phyloP scores from a whole-genome alignment of 495 filamentous ascomycete genomes.

The Cercophora sp. region DNA sequence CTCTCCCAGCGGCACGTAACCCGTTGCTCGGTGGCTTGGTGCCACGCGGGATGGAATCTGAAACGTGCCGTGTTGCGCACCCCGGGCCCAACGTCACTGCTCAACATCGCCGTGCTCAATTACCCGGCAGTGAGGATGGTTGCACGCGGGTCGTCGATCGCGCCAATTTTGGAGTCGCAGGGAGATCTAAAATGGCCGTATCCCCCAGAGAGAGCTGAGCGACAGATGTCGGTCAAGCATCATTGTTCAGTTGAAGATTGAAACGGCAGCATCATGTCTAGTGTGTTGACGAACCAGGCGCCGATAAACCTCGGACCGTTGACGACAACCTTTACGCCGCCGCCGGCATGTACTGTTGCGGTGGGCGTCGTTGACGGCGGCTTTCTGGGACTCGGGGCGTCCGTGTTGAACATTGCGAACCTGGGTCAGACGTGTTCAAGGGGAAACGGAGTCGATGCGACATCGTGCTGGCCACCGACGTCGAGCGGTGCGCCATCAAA shows the following conservation, averaged over 20 bases:
- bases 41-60: constrained; percentile 11
- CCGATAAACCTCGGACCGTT: constrained; percentile 33
- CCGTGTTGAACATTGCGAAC: constrained; percentile 13
- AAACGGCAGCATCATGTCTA: constrained; percentile 20
- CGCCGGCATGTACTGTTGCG: constrained; percentile 28
- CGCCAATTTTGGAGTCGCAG: not conserved
- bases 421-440: constrained; percentile 23
- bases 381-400: constrained; percentile 17
- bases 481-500: constrained; percentile 16
- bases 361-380: constrained; percentile 17
- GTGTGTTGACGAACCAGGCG: constrained; percentile 18
- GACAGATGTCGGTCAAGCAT: not conserved
- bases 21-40: constrained; percentile 10
- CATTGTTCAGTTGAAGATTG: too few relatives aligned
- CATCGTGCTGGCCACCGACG: constrained; percentile 31
- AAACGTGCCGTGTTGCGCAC: constrained; percentile 14
- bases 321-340: constrained; percentile 33
- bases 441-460: constrained; percentile 20
- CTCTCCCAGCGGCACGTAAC: not conserved
- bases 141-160: constrained; percentile 3
- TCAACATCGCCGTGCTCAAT: not conserved
- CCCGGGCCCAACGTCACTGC: constrained; percentile 12
- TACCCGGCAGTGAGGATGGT: constrained; percentile 1
- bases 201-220: too few relatives aligned
- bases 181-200: constrained; percentile 14